Base-by-base conservation (phyloP, 2,329 filamentous ascomycete genomes). In the Magnaporthales sp. region DNA sequence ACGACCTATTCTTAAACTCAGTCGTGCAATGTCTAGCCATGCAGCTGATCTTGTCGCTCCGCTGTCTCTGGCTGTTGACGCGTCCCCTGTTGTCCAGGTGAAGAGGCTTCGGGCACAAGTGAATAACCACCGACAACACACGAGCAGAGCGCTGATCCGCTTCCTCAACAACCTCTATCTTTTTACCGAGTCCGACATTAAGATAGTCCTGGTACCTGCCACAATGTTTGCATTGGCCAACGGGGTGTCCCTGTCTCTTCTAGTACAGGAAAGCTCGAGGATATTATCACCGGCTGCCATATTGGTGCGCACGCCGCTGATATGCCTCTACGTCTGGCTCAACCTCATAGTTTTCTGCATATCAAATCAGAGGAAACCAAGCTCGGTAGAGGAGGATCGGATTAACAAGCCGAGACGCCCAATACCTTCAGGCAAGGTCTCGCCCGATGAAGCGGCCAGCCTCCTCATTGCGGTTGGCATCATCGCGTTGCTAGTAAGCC, bases 371-470 rank as follows among this genome's bases (percentile, higher is more conserved):
- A 65, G 65, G 5, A 46, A 51, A 11, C 67, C 66, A 4, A 61
- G 38, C 15, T 46, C 68, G n/a, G 32, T 69, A 4, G 54, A 65
- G 27, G 68, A 69, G 38, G 68, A 69, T 54, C 51, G 61, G 5
- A 30, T 67, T 60, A 69, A 69, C 65, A 69, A 69, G 64, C 68
- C 68, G 2, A 66, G 58, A 62, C 67, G 68, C 9, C 66, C 67
- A 0, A 58, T 69, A 2, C 70, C 72, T 4, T 70, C 73, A 5
- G 72, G 72, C 1, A 70, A 71, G 0, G 69, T 78, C 11, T 74
- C 71, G 61, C 24, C 73, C 7, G 69, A 71, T 5, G 22, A 73
- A 30, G 67, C 74, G 1, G 67, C 65, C 27, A 56, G 51, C 32
- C 54, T 66, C 26, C 51, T 67, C 29, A 54, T 29, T 15, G 30